Base-by-base conservation (phyloP, 2,329 filamentous ascomycete genomes). In the Fusarium nematophilum region DNA sequence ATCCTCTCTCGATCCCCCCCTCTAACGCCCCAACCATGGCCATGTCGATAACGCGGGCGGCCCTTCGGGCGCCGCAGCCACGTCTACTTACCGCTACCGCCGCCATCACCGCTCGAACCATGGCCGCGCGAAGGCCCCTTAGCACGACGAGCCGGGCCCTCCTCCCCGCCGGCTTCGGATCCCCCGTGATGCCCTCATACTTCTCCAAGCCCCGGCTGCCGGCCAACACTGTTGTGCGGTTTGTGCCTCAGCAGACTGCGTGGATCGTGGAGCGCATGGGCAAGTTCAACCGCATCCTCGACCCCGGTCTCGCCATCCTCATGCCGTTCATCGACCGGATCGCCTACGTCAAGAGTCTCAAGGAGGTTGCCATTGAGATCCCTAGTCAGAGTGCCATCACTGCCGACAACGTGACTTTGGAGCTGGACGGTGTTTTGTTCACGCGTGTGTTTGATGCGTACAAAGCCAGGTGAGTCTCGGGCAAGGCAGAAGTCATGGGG, bases 251-350 rank as follows among this genome's bases (percentile, higher is more conserved):
- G 79, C 95, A 99, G 81, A 98, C 94, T 69, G 95, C 95, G 76
- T 99, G 95, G 95, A 94, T 99, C 56, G 95, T 99, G 53, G 95
- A 99, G 85, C 93, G 95, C 73, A 99, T 99, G 95, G 95, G 95
- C 70, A 95, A 93, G 78, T 99, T 97, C 81, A 90, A 92, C 79
- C 86, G 93, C 57, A 97, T 99, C 71, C 81, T 99, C 44, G 87
- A 97, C 70, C 95, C 95, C 4, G 95, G 95, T 53, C 82, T 99
- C 59, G 93, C 95, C 17, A 84, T 99, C 61, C 79, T 99, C 66
- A 83, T 95, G 49, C 95, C 95, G 2, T 90, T 98, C 66, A 80
- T 99, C 75, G 95, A 99, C 78, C 90, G 93, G 59, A 98, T 99
- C 75, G 91, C 95, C 68, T 99, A 99, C 75, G 95, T 99, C 66